Evolutionary conservation across 2,329 filamentous ascomycete species (phyloP).

Genomic region (Calonectria pseudoreteaudii): DNA sequence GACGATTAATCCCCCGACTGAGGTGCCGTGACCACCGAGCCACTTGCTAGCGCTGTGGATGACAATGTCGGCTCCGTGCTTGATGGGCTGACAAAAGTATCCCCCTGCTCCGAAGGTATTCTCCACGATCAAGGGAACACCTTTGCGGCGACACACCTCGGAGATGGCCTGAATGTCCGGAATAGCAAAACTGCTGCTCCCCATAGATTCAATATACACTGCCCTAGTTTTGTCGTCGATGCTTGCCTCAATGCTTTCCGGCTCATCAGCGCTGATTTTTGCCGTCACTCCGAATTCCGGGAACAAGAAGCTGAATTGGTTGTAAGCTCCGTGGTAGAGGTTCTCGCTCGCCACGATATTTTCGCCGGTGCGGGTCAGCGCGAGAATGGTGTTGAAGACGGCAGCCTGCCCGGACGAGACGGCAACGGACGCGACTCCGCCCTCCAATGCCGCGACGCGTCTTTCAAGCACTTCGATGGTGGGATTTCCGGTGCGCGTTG

Average conservation of each 20-base stretch:
- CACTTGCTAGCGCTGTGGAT: background rate
- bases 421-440: slow-evolving; percentile 85
- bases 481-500: background rate
- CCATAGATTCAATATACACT: background rate
- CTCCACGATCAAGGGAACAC: background rate
- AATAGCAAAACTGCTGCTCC: background rate
- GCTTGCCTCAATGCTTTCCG: background rate
- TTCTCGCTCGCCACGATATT: background rate
- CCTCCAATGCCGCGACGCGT: slow-evolving; percentile 69
- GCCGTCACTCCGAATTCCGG: background rate
- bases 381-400: background rate
- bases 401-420: slow-evolving; percentile 80
- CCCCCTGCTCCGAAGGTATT: background rate
- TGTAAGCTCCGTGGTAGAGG: background rate
- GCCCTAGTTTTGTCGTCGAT: background rate
- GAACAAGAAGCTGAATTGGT: background rate
- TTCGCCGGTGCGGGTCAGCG: background rate
- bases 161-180: background rate
- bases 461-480: background rate
- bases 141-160: background rate
- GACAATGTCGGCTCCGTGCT: background rate
- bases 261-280: background rate
- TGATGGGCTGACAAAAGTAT: background rate
- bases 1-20: background rate
- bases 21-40: background rate